These are phyloP conservation scores for Fistulinella cinereoalba DNA, from an alignment of 1,284 basidiomycete genomes.

Conservation along the genomic window DNA sequence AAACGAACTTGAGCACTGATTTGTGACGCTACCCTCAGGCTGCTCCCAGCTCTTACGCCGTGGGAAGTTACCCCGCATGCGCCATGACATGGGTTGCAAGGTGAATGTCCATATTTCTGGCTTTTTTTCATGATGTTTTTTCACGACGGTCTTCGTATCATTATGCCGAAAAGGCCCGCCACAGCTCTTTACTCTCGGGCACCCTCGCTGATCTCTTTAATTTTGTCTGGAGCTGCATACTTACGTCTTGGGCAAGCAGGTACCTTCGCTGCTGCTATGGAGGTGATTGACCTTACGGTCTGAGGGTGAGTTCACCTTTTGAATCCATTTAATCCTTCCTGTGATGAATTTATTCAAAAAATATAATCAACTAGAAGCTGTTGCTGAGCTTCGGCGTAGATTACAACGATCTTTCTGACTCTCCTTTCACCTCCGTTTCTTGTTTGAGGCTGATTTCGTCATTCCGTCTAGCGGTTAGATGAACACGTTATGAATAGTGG, in stretches of 20 bases:
- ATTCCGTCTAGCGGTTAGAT: too few species aligned
- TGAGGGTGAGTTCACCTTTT: slow-evolving; percentile 13
- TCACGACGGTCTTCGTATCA: slow-evolving; percentile 89
- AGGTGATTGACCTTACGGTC: fast-evolving
- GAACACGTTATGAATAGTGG: too few species aligned
- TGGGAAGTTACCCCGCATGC: background rate
- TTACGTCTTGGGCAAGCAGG: too few species aligned
- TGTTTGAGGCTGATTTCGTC: too few species aligned
- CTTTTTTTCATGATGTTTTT: slow-evolving; percentile 49
- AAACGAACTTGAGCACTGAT: slow-evolving; percentile 7
- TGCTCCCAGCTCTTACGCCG: background rate
- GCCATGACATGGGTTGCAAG: background rate
- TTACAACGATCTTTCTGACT: slow-evolving; percentile 36
- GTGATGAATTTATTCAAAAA: slow-evolving; percentile 36
- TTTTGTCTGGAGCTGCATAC: too few species aligned
- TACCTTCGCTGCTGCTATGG: too few species aligned
- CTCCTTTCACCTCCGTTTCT: too few species aligned
- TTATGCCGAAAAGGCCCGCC: slow-evolving; percentile 84
- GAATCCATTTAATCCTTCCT: background rate
- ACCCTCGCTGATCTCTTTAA: slow-evolving; percentile 57
- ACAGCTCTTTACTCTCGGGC: slow-evolving; percentile 81
- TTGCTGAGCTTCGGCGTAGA: slow-evolving; percentile 71
- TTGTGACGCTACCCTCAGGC: background rate
- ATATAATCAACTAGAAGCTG: slow-evolving; percentile 82
- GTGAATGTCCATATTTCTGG: slow-evolving; percentile 5